phyloP scores from a whole-genome alignment of 352 stramenopile genomes.

The Phytophthora aleatoria region DNA sequence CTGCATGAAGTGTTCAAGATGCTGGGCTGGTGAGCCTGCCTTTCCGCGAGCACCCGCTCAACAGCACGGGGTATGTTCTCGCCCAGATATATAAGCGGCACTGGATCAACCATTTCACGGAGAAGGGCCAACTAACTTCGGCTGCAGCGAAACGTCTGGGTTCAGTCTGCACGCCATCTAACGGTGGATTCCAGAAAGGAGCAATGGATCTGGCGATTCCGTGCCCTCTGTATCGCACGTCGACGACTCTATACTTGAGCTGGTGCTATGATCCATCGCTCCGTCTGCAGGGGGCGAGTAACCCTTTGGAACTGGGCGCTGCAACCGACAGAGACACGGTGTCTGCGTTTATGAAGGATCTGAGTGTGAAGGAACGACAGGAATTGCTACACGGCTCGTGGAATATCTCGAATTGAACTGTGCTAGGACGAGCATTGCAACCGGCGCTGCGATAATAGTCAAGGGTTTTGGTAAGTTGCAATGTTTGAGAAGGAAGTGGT shows the following conservation, averaged over 20 bases:
- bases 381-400: too few species aligned
- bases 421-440: too few species aligned
- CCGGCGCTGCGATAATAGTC: too few species aligned
- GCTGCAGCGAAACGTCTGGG: constrained; percentile 7
- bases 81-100: constrained; percentile 12
- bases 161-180: constrained; percentile 1
- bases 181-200: constrained; percentile 25
- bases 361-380: too few species aligned
- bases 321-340: too few species aligned
- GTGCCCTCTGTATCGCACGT: constrained; percentile 22
- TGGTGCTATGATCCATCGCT: constrained; percentile 30
- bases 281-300: constrained; percentile 17
- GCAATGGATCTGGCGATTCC: constrained; percentile 13
- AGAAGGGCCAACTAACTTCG: constrained; percentile 9
- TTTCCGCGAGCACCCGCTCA: constrained; percentile 17
- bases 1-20: constrained; percentile 6
- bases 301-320: constrained; percentile 6
- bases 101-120: constrained; percentile 32
- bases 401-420: too few species aligned
- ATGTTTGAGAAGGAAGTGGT: too few species aligned
- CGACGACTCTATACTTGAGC: constrained; percentile 25
- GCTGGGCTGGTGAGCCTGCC: constrained; percentile 16
- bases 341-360: too few species aligned
- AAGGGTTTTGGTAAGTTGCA: too few species aligned
- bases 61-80: constrained; percentile 24